These are phyloP conservation scores for Chalaropsis thielavioides DNA, from an alignment of 2,329 filamentous ascomycete genomes.

Conservation along the genomic window DNA sequence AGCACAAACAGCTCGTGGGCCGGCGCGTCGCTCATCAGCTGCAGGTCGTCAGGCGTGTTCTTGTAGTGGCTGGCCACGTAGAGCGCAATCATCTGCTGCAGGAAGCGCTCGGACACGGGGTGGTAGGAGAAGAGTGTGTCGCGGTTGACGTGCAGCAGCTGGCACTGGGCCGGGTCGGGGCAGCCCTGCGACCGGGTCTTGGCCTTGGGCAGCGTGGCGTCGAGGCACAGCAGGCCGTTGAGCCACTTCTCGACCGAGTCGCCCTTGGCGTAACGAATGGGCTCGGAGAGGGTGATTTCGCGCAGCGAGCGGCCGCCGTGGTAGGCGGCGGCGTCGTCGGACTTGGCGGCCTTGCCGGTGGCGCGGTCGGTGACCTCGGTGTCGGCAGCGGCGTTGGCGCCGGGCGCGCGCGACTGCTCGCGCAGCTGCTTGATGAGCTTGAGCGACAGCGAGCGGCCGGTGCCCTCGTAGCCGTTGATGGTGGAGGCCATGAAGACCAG, in stretches of 20 bases:
- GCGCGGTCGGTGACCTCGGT: slow-evolving; percentile 61
- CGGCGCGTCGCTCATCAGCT: slow-evolving; percentile 94
- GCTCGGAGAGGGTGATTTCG: slow-evolving; percentile 85
- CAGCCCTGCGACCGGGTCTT: slow-evolving; percentile 59
- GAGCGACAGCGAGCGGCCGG: slow-evolving; percentile 80
- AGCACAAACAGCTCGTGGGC: slow-evolving; percentile 94
- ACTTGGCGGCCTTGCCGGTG: slow-evolving; percentile 58
- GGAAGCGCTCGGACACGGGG: slow-evolving; percentile 87
- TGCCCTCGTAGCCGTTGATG: slow-evolving; percentile 97
- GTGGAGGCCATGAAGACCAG: slow-evolving; percentile 98
- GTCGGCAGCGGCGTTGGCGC: slow-evolving; percentile 33
- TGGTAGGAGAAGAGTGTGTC: slow-evolving; percentile 98
- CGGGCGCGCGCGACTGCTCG: slow-evolving; percentile 61
- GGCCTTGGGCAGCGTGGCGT: slow-evolving; percentile 73
- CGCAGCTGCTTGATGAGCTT: slow-evolving; percentile 95
- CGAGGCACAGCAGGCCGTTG: slow-evolving; percentile 83
- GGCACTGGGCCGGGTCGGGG: slow-evolving; percentile 80
- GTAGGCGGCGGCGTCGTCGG: slow-evolving; percentile 38
- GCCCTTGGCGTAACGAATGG: slow-evolving; percentile 84
- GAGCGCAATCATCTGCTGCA: slow-evolving; percentile 95
- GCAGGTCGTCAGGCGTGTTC: slow-evolving; percentile 94
- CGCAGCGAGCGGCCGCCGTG: slow-evolving; percentile 63
- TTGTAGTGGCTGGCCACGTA: slow-evolving; percentile 98
- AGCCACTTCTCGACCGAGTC: slow-evolving; percentile 94
- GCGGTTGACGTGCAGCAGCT: slow-evolving; percentile 86